A percentile compares a stretch with the other conserved stretches of the same genome.
Evolutionary conservation across 805 yeast genomes (phyloP).

Genomic region (Myxozyma vanderwaltii): DNA sequence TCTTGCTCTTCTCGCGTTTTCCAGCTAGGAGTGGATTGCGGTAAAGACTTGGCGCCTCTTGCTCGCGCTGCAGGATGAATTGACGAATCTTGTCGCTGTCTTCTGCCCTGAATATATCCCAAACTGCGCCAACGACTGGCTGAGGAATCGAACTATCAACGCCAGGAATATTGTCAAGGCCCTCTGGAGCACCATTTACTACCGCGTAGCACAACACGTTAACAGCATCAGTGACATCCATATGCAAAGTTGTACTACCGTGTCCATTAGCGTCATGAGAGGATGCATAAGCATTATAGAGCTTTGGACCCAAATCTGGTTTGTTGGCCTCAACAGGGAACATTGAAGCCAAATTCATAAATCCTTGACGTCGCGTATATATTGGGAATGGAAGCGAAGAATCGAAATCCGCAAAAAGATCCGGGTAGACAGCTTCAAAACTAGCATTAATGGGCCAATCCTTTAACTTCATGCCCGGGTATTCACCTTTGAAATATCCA

Average conservation of each 20-base stretch:
- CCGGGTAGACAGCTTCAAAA: slow-evolving; percentile 27
- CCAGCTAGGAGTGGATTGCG: slow-evolving; percentile 13
- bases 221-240: slow-evolving; percentile 31
- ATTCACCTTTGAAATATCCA: slow-evolving; percentile 2
- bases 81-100: slow-evolving; percentile 21
- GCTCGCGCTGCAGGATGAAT: slow-evolving; percentile 28
- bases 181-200: slow-evolving; percentile 15
- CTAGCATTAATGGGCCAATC: slow-evolving; percentile 29
- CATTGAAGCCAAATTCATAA: slow-evolving; percentile 26
- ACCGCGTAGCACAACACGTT: slow-evolving; percentile 26
- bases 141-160: not conserved
- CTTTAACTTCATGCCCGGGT: slow-evolving; percentile 20
- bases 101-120: slow-evolving; percentile 30
- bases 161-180: slow-evolving; percentile 17
- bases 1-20: slow-evolving; percentile 14
- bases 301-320: slow-evolving; percentile 32
- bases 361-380: slow-evolving; percentile 28
- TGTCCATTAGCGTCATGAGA: slow-evolving; percentile 16
- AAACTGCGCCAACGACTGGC: slow-evolving; percentile 26
- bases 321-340: slow-evolving; percentile 26
- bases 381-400: slow-evolving; percentile 24
- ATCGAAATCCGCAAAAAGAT: slow-evolving; percentile 29
- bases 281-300: slow-evolving; percentile 29
- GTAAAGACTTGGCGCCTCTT: slow-evolving; percentile 22
- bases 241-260: slow-evolving; percentile 26